phyloP scores from a whole-genome alignment of 441 rosid genomes.

The Croton setiger region DNA sequence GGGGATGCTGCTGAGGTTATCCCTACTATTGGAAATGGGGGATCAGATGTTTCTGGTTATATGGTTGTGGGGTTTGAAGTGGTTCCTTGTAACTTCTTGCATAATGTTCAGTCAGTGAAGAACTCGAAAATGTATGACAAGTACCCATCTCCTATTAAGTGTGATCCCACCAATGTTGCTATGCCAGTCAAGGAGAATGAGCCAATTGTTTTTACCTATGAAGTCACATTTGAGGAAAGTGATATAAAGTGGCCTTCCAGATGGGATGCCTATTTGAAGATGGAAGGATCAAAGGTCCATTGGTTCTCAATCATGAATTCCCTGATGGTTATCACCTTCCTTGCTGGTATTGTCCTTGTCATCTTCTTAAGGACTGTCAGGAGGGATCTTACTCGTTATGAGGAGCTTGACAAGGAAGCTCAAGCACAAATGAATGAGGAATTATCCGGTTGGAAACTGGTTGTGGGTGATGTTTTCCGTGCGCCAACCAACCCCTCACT shows the following conservation, averaged over 20 bases:
- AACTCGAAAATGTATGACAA: conserved; percentile 49
- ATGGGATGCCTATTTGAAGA: conserved; percentile 88
- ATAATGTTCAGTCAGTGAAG: conserved; percentile 49
- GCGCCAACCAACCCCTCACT: conserved; percentile 60
- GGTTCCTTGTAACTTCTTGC: conserved; percentile 64
- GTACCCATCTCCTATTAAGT: conserved; percentile 58
- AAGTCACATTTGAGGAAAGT: conserved; percentile 66
- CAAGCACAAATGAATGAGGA: conserved; percentile 83
- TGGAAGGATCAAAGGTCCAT: conserved; percentile 84
- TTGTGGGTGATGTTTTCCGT: conserved; percentile 75
- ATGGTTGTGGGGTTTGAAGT: conserved; percentile 95
- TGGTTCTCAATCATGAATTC: conserved; percentile 79
- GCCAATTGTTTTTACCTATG: conserved; percentile 68
- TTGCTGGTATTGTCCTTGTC: conserved; percentile 68
- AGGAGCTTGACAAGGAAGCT: conserved; percentile 70
- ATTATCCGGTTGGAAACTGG: conserved; percentile 83
- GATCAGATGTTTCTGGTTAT: conserved; percentile 54
- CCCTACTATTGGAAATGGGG: conserved; percentile 44
- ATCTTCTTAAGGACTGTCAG: conserved; percentile 74
- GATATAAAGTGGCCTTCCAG: conserved; percentile 84
- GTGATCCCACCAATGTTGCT: conserved; percentile 64
- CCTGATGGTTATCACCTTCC: conserved; percentile 69
- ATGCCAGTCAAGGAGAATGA: conserved; percentile 72
- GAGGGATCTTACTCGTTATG: conserved; percentile 68
- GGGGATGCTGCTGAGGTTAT: conserved; percentile 79